Percentiles rank a stretch among this genome's conserved stretches.
Conservation (phyloP, 805 yeast genomes). For the Zygosaccharomyces bailii region DNA sequence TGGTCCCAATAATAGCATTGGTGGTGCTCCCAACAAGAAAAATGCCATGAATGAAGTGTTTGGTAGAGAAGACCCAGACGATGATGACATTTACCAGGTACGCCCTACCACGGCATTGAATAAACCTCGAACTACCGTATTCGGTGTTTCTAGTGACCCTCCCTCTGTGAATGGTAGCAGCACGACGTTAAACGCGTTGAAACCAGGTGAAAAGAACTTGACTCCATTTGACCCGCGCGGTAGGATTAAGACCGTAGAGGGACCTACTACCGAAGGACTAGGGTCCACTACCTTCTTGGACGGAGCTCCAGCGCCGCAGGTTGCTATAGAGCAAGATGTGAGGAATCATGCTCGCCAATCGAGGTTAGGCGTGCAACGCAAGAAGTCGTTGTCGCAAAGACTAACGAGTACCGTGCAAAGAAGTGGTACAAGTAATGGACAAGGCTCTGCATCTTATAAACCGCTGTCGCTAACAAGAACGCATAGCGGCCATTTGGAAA, state of each 20-base stretch:
- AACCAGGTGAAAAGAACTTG: slow-evolving; percentile 47
- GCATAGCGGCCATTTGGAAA: slow-evolving; percentile 23
- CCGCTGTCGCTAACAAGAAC: slow-evolving; percentile 20
- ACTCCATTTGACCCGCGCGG: slow-evolving; percentile 67
- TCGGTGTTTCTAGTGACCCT: slow-evolving; percentile 5
- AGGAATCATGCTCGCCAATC: slow-evolving; percentile 36
- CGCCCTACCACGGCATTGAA: background rate
- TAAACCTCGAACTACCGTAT: slow-evolving; percentile 5
- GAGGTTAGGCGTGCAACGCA: slow-evolving; percentile 51
- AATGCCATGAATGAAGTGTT: slow-evolving; percentile 71
- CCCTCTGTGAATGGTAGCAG: slow-evolving; percentile 14
- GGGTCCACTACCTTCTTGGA: slow-evolving; percentile 91
- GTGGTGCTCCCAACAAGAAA: slow-evolving; percentile 62
- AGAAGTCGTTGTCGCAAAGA: slow-evolving; percentile 77
- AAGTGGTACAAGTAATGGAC: slow-evolving; percentile 5
- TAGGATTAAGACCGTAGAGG: slow-evolving; percentile 75
- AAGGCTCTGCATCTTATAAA: slow-evolving; percentile 10
- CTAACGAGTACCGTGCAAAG: slow-evolving; percentile 28
- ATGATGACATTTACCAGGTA: slow-evolving; percentile 37
- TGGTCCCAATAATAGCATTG: slow-evolving; percentile 86
- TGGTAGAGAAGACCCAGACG: slow-evolving; percentile 54
- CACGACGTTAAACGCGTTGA: slow-evolving; percentile 42
- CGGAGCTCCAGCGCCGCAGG: slow-evolving; percentile 85
- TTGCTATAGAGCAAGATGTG: slow-evolving; percentile 41
- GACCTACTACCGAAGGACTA: slow-evolving; percentile 79